phyloP scores from a whole-genome alignment of 345 rosid genomes.

The Populus alba region DNA sequence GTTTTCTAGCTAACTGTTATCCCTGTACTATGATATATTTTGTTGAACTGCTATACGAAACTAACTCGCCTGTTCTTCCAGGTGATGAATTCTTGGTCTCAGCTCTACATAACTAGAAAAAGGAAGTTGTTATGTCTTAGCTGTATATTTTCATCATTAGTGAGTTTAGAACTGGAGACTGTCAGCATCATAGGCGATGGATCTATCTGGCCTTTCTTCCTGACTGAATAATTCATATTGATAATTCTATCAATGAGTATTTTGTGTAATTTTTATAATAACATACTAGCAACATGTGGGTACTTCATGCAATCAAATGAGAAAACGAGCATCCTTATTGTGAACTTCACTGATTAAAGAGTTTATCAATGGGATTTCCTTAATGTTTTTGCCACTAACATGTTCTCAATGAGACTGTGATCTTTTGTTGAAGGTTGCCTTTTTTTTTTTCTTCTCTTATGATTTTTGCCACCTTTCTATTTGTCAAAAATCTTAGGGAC shows the following conservation, averaged over 20 bases:
- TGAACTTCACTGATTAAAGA: not conserved
- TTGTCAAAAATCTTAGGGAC: too few relatives aligned
- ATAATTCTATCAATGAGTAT: not conserved
- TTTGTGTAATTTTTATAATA: not conserved
- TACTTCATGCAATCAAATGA: not conserved
- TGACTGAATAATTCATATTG: not conserved
- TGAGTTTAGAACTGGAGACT: not conserved
- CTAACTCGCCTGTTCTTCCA: not conserved
- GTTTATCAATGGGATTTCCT: too few relatives aligned
- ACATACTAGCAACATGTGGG: not conserved
- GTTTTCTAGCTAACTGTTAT: not conserved
- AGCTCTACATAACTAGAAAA: not conserved
- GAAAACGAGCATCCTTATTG: not conserved
- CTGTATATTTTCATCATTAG: not conserved
- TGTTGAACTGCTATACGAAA: not conserved
- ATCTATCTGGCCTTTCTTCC: not conserved
- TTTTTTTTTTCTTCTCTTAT: too few relatives aligned
- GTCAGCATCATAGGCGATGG: not conserved
- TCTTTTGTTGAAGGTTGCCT: too few relatives aligned
- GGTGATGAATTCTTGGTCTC: not conserved
- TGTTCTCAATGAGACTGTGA: too few relatives aligned
- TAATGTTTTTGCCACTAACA: too few relatives aligned
- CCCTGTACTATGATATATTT: not conserved
- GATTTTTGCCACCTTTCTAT: too few relatives aligned
- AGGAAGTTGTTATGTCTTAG: not conserved